These are phyloP conservation scores for Crithidia bombi DNA, from an alignment of 208 protist species.

Conservation along the genomic window DNA sequence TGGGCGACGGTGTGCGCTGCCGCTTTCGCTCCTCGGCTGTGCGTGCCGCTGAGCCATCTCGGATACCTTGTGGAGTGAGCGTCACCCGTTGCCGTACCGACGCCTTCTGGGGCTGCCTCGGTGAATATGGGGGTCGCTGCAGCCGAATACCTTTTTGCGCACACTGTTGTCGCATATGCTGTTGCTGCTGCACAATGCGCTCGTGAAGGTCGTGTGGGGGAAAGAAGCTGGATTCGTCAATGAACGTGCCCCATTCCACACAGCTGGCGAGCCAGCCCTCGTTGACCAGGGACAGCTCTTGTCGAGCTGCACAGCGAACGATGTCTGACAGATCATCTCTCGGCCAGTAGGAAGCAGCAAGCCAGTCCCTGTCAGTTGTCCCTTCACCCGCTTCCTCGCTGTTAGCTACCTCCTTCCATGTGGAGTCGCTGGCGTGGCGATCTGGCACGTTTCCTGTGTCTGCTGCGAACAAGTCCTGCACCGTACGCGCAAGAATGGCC, in stretches of 20 bases:
- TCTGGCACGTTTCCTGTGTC: not conserved
- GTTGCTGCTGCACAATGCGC: not conserved
- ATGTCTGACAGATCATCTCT: constrained; percentile 4
- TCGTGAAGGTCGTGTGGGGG: constrained; percentile 12
- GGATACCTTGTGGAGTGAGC: constrained; percentile 9
- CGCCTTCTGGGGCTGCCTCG: not conserved
- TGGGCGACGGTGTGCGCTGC: not conserved
- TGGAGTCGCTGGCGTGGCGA: not conserved
- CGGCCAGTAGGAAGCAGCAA: constrained; percentile 31
- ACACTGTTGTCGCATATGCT: constrained; percentile 3
- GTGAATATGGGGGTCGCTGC: not conserved
- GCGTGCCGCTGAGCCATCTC: constrained; percentile 6
- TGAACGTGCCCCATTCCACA: constrained; percentile 67
- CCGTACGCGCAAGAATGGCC: constrained; percentile 37
- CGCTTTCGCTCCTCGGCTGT: constrained; percentile 7
- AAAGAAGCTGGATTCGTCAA: constrained; percentile 45
- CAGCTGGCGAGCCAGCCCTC: constrained; percentile 57
- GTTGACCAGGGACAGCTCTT: constrained; percentile 47
- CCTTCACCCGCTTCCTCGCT: not conserved
- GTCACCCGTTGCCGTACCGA: not conserved
- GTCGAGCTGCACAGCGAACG: constrained; percentile 17
- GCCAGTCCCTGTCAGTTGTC: too few species aligned
- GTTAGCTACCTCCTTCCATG: not conserved
- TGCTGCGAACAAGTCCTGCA: constrained; percentile 25
- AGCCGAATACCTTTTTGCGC: too few species aligned